These are phyloP conservation scores for Circinella umbellata DNA, from an alignment of 371 early-diverging fungal genomes.

Conservation along the genomic window DNA sequence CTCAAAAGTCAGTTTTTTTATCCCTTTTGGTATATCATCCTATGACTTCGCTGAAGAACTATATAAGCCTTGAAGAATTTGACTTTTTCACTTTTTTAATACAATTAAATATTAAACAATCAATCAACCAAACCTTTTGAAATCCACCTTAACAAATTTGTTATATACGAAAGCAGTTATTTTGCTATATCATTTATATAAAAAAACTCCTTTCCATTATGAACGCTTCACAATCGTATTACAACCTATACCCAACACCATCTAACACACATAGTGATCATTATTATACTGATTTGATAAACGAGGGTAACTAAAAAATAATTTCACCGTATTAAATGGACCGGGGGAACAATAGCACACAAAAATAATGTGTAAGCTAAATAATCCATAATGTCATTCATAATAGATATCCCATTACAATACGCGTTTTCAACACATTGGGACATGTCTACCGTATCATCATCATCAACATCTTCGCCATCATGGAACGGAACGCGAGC, in stretches of 20 bases:
- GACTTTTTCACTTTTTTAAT: no score
- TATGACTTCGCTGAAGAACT: no score
- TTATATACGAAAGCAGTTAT: neutral
- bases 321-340: neutral
- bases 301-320: neutral
- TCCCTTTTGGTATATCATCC: no score
- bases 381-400: no score
- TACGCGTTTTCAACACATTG: neutral
- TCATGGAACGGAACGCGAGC: constrained; percentile 2
- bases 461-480: neutral
- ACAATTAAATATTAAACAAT: no score
- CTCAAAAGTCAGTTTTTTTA: no score
- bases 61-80: no score
- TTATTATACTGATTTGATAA: neutral
- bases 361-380: neutral
- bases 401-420: constrained; percentile 3
- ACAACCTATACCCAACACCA: neutral
- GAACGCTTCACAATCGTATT: neutral
- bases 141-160: neutral
- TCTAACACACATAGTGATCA: neutral
- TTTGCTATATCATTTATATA: neutral
- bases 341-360: neutral
- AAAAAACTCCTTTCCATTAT: neutral
- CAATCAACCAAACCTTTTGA: no score
- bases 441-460: neutral